Evolutionary conservation across 768 basidiomycete species (phyloP), one percentile per base, ranked within the genome.

Genomic region (Dioszegia hungarica): DNA sequence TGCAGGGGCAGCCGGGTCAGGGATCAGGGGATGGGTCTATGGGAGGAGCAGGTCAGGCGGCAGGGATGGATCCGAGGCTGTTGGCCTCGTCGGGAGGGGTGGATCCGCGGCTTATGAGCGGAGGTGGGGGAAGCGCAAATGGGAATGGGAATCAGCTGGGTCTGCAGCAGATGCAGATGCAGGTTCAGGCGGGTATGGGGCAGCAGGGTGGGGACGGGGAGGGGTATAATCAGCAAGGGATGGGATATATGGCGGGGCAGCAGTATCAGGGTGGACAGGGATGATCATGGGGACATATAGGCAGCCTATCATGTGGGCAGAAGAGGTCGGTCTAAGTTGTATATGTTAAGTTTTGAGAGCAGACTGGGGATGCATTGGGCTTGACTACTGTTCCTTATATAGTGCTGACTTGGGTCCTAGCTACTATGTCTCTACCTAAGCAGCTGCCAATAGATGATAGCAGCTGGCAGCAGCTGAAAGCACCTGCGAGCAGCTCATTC

Each of bases 101-200:
- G 12, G 45, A 46, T 31, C 45, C 45, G 45, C 22, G 45, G 25
- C 25, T 46, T 22, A 46, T 46, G 27, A 2, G 8, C 31, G 31
- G 31, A 6, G 31, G 31, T 14, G 14, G 45, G 15, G 22, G 15
- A 44, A 22, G 43, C 19, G n/a, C 38, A 19, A 39, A 39, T 8
- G n/a, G 14, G 38, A 19, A 19, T n/a, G 41, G 41, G 22, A 43
- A 43, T 24, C 41, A 43, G 22, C 22, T 29, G 45, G 45, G 28
- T 38, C 25, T 24, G 49, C 34, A 38, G 31, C 49, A 51, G 36
- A 38, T 51, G 36, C 49, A 51, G 25, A 33, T 34, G 36, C 20
- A 19, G 31, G 37, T 49, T 15, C 19, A 24, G 49, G 36, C 6
- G 8, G 29, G 4, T 25, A 44, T 44, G 19, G 20, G 15, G 15